phyloP scores from a whole-genome alignment of 192 early-diverging fungal genomes.

The Lunasporangiospora selenospora region DNA sequence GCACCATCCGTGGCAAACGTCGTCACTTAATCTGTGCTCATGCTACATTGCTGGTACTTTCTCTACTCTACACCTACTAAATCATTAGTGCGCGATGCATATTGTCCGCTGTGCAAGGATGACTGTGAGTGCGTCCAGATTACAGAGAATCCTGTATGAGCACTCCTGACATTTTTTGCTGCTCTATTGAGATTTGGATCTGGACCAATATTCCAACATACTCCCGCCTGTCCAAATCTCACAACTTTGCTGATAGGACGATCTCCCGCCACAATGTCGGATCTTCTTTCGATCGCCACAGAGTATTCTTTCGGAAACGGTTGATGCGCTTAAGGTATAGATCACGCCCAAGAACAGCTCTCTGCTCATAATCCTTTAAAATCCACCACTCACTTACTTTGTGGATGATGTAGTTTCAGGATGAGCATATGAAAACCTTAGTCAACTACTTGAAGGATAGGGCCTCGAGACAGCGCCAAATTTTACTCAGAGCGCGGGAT shows the following conservation, averaged over 20 bases:
- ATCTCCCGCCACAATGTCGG: slow-evolving; percentile 16
- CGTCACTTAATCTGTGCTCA: no score
- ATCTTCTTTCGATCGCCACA: slow-evolving; percentile 14
- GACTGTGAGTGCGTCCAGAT: slow-evolving; percentile 20
- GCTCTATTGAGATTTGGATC: background rate
- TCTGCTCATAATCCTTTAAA: no score
- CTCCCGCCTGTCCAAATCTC: background rate
- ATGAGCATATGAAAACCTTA: slow-evolving; percentile 14
- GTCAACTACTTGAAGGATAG: slow-evolving; percentile 16
- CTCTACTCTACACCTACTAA: no score
- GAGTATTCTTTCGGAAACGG: background rate
- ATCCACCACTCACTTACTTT: background rate
- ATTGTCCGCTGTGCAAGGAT: slow-evolving; percentile 29
- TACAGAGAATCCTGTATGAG: slow-evolving; percentile 6
- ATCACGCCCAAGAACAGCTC: no score
- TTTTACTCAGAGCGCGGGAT: slow-evolving; percentile 7
- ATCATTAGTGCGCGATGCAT: no score
- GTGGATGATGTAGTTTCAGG: slow-evolving; percentile 39
- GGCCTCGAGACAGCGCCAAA: slow-evolving; percentile 19
- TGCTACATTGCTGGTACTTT: no score
- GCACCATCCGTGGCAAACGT: no score
- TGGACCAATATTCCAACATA: no score
- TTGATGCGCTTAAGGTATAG: slow-evolving; percentile 31
- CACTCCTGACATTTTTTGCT: background rate
- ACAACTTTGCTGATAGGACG: slow-evolving; percentile 2